These are phyloP conservation scores for Tuber indicum DNA, from an alignment of 495 filamentous ascomycete genomes.

Conservation along the genomic window DNA sequence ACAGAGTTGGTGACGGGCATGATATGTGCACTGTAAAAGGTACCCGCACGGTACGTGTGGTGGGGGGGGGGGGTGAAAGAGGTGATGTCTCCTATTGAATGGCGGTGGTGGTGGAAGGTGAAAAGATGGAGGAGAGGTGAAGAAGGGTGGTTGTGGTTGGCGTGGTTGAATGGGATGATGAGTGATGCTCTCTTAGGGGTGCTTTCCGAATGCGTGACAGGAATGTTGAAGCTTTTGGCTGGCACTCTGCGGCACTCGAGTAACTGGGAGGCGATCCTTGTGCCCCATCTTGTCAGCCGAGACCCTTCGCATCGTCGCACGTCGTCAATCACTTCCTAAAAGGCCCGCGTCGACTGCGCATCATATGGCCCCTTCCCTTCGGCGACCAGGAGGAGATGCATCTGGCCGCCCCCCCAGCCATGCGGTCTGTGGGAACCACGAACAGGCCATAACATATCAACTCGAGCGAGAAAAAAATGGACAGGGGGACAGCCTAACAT, in stretches of 20 bases:
- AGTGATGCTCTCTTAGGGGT: conserved; percentile 6
- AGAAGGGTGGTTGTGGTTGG: conserved; percentile 6
- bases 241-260: conserved; percentile 15
- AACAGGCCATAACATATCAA: conserved; percentile 37
- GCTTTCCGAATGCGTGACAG: conserved; percentile 24
- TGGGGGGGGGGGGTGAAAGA: neutral
- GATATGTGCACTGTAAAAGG: neutral
- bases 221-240: conserved; percentile 39
- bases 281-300: conserved; percentile 39
- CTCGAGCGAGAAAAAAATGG: neutral
- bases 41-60: neutral
- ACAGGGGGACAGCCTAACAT: neutral
- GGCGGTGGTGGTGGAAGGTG: conserved; percentile 6
- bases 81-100: neutral
- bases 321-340: conserved; percentile 38
- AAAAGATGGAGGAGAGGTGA: neutral
- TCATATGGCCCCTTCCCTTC: conserved; percentile 39
- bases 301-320: conserved; percentile 31
- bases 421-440: conserved; percentile 38
- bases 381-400: conserved; percentile 38
- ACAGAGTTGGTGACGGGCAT: neutral
- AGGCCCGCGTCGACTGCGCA: conserved; percentile 32
- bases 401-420: conserved; percentile 35
- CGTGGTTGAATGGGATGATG: neutral
- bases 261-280: conserved; percentile 32